phyloP scores from a whole-genome alignment of 2,329 filamentous ascomycete species.

The Colletotrichum tropicale region DNA sequence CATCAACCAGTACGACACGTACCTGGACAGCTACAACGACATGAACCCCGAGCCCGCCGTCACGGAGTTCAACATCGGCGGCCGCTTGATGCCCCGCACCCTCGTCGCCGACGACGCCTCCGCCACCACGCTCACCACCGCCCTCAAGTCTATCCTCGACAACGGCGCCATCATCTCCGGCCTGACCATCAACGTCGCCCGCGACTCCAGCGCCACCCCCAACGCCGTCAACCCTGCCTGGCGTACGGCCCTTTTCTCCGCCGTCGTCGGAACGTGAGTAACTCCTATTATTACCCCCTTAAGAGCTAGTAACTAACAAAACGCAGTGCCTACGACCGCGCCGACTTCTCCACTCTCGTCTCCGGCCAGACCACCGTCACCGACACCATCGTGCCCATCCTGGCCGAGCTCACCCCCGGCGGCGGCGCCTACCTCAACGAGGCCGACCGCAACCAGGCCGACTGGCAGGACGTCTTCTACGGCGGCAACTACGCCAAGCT shows the following conservation, averaged over 20 bases:
- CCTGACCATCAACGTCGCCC: constrained; percentile 10
- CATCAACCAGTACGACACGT: constrained; percentile 31
- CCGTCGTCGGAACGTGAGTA: constrained; percentile 16
- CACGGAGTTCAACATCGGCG: constrained; percentile 17
- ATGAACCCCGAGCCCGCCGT: constrained; percentile 19
- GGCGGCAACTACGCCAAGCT: constrained; percentile 48
- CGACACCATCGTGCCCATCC: not conserved
- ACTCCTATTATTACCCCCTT: not conserved
- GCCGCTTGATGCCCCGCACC: constrained; percentile 5
- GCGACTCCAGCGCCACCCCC: not conserved
- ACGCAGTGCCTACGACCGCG: not conserved
- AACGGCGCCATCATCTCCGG: constrained; percentile 8
- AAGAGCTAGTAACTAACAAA: not conserved
- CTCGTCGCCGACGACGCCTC: constrained; percentile 7
- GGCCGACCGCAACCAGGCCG: constrained; percentile 49
- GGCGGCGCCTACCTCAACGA: constrained; percentile 56
- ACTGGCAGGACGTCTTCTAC: constrained; percentile 50
- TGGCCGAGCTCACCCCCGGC: constrained; percentile 34
- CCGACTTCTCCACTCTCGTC: constrained; percentile 9
- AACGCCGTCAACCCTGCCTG: constrained; percentile 27
- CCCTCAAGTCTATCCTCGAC: not conserved
- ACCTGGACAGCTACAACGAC: constrained; percentile 22
- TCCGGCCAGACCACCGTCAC: not conserved
- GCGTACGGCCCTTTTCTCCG: constrained; percentile 19
- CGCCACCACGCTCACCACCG: not conserved